These are phyloP conservation scores for Nannochloris sp. DNA, from an alignment of 139 green algal genomes.

Conservation along the genomic window DNA sequence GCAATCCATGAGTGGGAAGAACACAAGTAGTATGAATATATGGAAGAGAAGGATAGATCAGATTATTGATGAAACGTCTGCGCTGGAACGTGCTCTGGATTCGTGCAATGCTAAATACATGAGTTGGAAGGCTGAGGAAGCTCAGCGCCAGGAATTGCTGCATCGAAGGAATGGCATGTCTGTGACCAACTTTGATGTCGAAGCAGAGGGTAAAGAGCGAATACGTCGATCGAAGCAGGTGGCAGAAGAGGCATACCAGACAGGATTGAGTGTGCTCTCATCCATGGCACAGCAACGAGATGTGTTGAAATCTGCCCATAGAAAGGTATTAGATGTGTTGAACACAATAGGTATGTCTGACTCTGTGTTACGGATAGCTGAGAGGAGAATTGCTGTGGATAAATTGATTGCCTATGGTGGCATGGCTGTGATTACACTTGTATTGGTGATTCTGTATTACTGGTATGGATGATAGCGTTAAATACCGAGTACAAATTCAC, in stretches of 20 bases:
- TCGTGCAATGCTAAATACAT: constrained; percentile 19
- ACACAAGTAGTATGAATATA: constrained; percentile 42
- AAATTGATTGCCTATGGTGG: constrained; percentile 69
- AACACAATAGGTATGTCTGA: constrained; percentile 77
- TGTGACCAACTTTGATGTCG: constrained; percentile 28
- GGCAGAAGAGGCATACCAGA: constrained; percentile 70
- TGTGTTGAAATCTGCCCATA: constrained; percentile 71
- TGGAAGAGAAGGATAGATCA: constrained; percentile 79
- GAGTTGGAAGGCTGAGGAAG: constrained; percentile 32
- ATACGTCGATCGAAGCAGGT: constrained; percentile 47
- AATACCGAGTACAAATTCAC: constrained; percentile 32
- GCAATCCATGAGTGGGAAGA: constrained; percentile 53
- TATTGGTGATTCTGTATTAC: constrained; percentile 19
- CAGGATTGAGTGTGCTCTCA: constrained; percentile 53
- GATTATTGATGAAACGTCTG: constrained; percentile 63
- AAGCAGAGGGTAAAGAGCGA: constrained; percentile 40
- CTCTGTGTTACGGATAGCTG: constrained; percentile 66
- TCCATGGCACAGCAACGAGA: constrained; percentile 70
- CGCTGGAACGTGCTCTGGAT: constrained; percentile 35
- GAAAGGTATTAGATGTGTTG: constrained; percentile 73
- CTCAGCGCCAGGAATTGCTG: constrained; percentile 66
- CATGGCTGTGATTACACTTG: constrained; percentile 43
- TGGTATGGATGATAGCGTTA: constrained; percentile 14
- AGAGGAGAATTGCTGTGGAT: constrained; percentile 67
- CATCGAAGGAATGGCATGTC: constrained; percentile 14